Percentiles rank a stretch among this genome's conserved stretches.
phyloP scores from a whole-genome alignment of 805 yeast species.

The Kazachstania viticola region DNA sequence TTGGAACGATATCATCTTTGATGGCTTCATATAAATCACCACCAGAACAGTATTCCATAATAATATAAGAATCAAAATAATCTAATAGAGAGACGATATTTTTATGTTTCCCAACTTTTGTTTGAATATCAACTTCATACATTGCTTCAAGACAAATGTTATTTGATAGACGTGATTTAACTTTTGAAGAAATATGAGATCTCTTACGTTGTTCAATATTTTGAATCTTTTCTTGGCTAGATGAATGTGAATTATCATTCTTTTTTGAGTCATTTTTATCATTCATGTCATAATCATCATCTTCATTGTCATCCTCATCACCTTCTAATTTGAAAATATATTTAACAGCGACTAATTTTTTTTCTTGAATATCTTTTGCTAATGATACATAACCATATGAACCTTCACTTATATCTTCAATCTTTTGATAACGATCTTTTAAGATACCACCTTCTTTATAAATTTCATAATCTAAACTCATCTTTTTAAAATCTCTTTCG shows the following conservation, averaged over 20 bases:
- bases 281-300: conserved; percentile 10
- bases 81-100: conserved; percentile 52
- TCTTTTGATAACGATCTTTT: conserved; percentile 50
- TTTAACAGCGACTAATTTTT: conserved; percentile 68
- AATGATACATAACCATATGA: conserved; percentile 87
- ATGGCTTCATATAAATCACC: conserved; percentile 83
- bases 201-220: conserved; percentile 15
- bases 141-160: conserved; percentile 45
- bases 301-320: too few species aligned
- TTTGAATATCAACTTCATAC: conserved; percentile 56
- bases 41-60: conserved; percentile 74
- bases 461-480: conserved; percentile 26
- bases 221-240: conserved; percentile 15
- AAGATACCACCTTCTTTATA: conserved; percentile 41
- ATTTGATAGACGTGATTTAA: conserved; percentile 28
- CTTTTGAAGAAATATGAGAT: conserved; percentile 28
- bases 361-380: conserved; percentile 53
- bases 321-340: conserved; percentile 57
- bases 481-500: too few species aligned
- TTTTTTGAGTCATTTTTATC: conserved; percentile 1
- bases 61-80: conserved; percentile 54
- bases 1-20: conserved; percentile 47
- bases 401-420: conserved; percentile 77
- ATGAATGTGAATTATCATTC: conserved; percentile 6
- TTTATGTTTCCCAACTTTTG: conserved; percentile 45